Evolutionary conservation across 805 yeast genomes (phyloP).

Genomic region (Candida rishiriensis): DNA sequence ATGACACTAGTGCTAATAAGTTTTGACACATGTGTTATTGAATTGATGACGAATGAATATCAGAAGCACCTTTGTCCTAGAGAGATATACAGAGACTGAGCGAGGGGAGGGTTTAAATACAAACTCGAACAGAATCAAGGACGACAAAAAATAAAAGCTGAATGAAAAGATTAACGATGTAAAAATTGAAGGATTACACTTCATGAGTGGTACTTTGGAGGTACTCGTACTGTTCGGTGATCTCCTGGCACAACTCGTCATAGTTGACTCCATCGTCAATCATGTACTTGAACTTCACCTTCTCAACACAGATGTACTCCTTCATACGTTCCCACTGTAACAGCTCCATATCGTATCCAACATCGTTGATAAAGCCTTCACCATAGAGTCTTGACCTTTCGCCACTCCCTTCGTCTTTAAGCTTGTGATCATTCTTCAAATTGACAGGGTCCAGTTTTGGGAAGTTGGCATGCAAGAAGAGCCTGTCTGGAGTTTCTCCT

Average conservation of each 20-base stretch:
- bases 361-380: constrained; percentile 44
- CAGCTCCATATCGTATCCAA: constrained; percentile 54
- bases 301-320: constrained; percentile 46
- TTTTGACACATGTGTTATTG: neutral
- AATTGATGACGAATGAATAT: neutral
- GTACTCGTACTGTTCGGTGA: constrained; percentile 41
- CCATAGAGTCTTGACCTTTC: constrained; percentile 56
- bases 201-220: constrained; percentile 23
- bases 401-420: constrained; percentile 36
- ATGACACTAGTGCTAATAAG: neutral
- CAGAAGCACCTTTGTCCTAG: neutral
- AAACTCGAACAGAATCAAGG: neutral
- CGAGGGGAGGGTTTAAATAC: too few relatives aligned
- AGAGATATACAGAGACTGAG: neutral
- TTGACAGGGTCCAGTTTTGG: constrained; percentile 64
- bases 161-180: neutral
- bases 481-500: constrained; percentile 27
- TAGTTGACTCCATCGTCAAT: constrained; percentile 31
- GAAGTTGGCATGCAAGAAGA: constrained; percentile 63
- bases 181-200: neutral
- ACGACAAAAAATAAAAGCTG: neutral
- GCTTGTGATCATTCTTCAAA: constrained; percentile 38
- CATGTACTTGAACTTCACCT: constrained; percentile 41
- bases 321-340: constrained; percentile 59
- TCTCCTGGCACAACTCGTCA: constrained; percentile 44